Base-by-base conservation (phyloP, 1,139 yeast genomes). In the Taphrina confusa region DNA sequence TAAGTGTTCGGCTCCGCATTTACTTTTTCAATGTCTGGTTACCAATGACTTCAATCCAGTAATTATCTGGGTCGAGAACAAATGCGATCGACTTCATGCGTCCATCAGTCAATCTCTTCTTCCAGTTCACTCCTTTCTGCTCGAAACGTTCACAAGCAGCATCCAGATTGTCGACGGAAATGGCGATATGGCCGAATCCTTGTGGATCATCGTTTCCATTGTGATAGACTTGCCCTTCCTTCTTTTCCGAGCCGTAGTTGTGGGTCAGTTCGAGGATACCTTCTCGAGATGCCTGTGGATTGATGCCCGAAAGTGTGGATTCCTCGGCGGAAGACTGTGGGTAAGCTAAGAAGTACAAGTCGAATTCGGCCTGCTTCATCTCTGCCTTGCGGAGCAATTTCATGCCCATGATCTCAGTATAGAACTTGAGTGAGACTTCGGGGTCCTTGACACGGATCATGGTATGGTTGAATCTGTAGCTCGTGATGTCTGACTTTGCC, bases 241-340 rank as follows among this genome's bases (percentile, higher is more conserved):
- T 78, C 65, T 91, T 96, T 71, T 92, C 98, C 16, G 97, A 87
- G 28, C 97, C 98, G 84, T 89, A 90, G 75, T 92, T 92, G 76
- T 89, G 94, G 50, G 97, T 91, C 70, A 92, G 78, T 74, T 92
- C 98, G 58, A 92, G 74, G 8, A 92, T 73, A 25, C 92, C 85
- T 71, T 87, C 87, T 62, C 81, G 75, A 49, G 70, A 66, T 33
- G 79, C 40, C 5, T 25, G 28, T 16, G 47, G 58, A 18, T 51
- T 50, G 36, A 45, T 23, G 56, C 51, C 52, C 18, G 33, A 30
- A 23, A 20, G 22, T 20, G 50, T 27, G 57, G 69, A 69, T 12
- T 45, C 52, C n/a, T 39, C 50, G 11, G 54, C 27, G 33, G 45
- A 25, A 9, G 44, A 44, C 78, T 80, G 55, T 52, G 66, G 64